phyloP scores from a whole-genome alignment of 2,329 filamentous ascomycete genomes.

The Dactylonectria estremocensis region DNA sequence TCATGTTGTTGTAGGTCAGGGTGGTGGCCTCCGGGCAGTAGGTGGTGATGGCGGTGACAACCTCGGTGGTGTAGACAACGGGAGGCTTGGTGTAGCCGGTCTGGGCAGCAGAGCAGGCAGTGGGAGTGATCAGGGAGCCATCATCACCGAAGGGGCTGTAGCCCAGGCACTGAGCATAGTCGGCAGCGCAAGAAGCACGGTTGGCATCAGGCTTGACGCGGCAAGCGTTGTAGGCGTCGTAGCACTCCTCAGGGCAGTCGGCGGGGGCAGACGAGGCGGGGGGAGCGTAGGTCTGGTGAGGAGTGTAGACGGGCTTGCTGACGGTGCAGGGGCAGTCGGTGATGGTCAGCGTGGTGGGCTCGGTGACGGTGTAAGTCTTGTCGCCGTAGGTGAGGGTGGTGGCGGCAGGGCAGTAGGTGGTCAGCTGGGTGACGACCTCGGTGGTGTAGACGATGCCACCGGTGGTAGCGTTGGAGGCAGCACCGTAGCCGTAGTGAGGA shows the following conservation, averaged over 20 bases:
- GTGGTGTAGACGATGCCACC: slow-evolving; percentile 66
- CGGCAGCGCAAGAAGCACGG: slow-evolving; percentile 43
- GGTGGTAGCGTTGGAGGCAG: slow-evolving; percentile 23
- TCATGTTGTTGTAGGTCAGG: slow-evolving; percentile 6
- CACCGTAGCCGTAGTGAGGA: slow-evolving; percentile 29
- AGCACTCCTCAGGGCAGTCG: slow-evolving; percentile 40
- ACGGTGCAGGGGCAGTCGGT: slow-evolving; percentile 41
- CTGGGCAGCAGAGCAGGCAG: slow-evolving; percentile 37
- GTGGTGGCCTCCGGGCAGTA: slow-evolving; percentile 74
- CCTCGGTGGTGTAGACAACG: slow-evolving; percentile 71
- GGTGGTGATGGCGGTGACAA: slow-evolving; percentile 75
- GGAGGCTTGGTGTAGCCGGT: neutral
- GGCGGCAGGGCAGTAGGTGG: slow-evolving; percentile 77
- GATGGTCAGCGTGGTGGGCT: slow-evolving; percentile 5
- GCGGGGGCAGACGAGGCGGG: slow-evolving; percentile 29
- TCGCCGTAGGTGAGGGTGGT: slow-evolving; percentile 72
- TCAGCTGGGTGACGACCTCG: slow-evolving; percentile 73
- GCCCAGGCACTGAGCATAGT: slow-evolving; percentile 45
- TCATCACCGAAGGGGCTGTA: slow-evolving; percentile 44
- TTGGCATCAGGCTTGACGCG: slow-evolving; percentile 37
- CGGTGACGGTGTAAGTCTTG: slow-evolving; percentile 69
- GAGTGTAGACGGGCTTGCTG: slow-evolving; percentile 62
- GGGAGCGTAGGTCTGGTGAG: slow-evolving; percentile 44
- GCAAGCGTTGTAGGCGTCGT: slow-evolving; percentile 37
- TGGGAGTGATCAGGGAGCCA: slow-evolving; percentile 33